Evolutionary conservation across 257 asterid genomes (phyloP).

Genomic region (Linderniella brevidens): DNA sequence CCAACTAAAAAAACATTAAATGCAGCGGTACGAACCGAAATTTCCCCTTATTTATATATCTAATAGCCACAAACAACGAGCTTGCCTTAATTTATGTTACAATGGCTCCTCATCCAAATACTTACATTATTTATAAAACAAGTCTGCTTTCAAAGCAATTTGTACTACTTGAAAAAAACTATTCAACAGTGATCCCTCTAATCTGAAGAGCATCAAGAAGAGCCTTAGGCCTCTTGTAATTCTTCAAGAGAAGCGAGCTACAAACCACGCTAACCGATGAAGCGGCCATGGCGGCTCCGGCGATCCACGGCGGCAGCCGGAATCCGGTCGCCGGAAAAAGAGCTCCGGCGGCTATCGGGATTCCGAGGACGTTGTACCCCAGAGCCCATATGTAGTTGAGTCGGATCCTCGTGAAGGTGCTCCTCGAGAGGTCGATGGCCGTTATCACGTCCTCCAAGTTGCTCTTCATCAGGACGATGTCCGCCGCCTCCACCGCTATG

Average conservation of each 20-base stretch:
- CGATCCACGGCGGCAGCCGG: conserved; percentile 86
- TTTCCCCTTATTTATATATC: too few relatives aligned
- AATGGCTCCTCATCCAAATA: too few relatives aligned
- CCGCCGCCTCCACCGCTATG: conserved; percentile 86
- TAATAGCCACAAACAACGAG: too few relatives aligned
- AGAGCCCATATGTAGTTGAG: conserved; percentile 70
- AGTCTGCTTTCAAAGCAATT: too few relatives aligned
- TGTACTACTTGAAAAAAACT: background rate
- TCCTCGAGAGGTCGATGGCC: conserved; percentile 68
- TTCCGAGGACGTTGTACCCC: conserved; percentile 53
- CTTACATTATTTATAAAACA: too few relatives aligned
- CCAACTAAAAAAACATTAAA: too few relatives aligned
- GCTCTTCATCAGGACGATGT: conserved; percentile 71
- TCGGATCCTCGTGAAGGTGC: conserved; percentile 46
- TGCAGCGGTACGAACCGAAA: too few relatives aligned
- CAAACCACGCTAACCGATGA: conserved; percentile 86
- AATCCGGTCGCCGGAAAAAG: conserved; percentile 55
- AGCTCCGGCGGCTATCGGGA: conserved; percentile 73
- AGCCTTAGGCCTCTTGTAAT: conserved; percentile 53
- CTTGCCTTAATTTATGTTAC: too few relatives aligned
- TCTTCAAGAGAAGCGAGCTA: conserved; percentile 67
- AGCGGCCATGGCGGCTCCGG: conserved; percentile 95
- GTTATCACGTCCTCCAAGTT: conserved; percentile 79
- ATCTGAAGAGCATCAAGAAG: conserved; percentile 9
- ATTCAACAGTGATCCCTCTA: conserved; percentile 22